phyloP scores from a whole-genome alignment of 257 asterid genomes.

The Primulina huaijiensis region DNA sequence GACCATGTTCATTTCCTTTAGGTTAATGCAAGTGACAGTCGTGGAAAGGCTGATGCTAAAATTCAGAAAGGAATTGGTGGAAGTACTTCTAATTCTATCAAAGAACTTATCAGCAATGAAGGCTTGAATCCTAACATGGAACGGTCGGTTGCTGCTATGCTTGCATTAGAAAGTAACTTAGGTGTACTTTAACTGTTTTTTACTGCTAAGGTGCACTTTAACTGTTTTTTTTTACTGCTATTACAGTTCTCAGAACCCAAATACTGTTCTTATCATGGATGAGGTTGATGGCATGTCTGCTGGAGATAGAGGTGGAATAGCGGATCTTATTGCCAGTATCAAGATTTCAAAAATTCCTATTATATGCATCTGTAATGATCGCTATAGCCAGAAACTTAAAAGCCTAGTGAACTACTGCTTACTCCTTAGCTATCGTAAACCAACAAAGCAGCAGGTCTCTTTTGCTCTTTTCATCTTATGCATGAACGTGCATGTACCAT shows the following conservation, averaged over 20 bases:
- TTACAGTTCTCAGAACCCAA: slow-evolving; percentile 66
- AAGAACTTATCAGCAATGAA: slow-evolving; percentile 87
- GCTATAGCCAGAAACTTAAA: slow-evolving; percentile 94
- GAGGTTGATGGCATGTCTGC: slow-evolving; percentile 99
- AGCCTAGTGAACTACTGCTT: slow-evolving; percentile 94
- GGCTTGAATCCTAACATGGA: slow-evolving; percentile 52
- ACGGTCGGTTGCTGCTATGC: slow-evolving; percentile 48
- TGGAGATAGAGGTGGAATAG: slow-evolving; percentile 99
- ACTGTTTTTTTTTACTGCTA: slow-evolving; percentile 17
- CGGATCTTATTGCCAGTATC: slow-evolving; percentile 96
- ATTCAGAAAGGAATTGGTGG: slow-evolving; percentile 92
- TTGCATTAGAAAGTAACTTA: slow-evolving; percentile 13
- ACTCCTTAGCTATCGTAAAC: slow-evolving; percentile 80
- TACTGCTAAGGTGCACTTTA: not conserved
- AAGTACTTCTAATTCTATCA: slow-evolving; percentile 83
- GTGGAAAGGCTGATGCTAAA: slow-evolving; percentile 96
- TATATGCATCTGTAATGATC: slow-evolving; percentile 96
- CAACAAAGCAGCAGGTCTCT: slow-evolving; percentile 96
- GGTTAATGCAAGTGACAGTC: slow-evolving; percentile 99
- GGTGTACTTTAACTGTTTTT: not conserved
- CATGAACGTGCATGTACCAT: slow-evolving; percentile 12
- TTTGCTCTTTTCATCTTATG: slow-evolving; percentile 17
- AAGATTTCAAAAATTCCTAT: slow-evolving; percentile 88
- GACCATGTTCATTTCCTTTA: slow-evolving; percentile 29
- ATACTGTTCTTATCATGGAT: slow-evolving; percentile 94